Base-by-base conservation (phyloP, 2,329 filamentous ascomycete genomes). In the Epichloe glyceriae region DNA sequence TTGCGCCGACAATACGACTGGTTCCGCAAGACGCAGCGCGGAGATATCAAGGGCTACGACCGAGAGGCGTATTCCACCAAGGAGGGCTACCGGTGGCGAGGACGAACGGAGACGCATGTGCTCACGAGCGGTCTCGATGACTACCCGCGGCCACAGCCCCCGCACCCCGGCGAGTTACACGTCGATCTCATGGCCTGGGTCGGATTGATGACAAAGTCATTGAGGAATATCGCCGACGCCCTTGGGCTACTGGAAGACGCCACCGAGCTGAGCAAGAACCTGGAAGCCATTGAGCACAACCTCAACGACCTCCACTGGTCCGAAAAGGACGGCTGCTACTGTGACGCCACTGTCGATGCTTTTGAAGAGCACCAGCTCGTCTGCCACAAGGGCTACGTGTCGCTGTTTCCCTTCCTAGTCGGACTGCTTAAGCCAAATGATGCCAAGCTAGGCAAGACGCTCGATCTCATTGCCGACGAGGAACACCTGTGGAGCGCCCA, bases 361-460 rank as follows among this genome's bases (percentile, higher is more conserved):
- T 98, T 87, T 63, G 93, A 98, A 67, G 93, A 98, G 69, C 83
- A 88, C 61, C 68, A 76, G 37, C 83, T 93, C 19, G 88, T 96
- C 41, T 98, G 93, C 70, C 93, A 97, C 72, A 95, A 95, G 69
- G 93, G 93, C 19, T 98, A 98, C 63, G 82, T 97, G 58, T 93
- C 88, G 20, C 74, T 98, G 30, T 93, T 95, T 67, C 93, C 93
- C 1, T 95, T 97, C 74, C 70, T 97, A 57, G 80, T 88, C 3
- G 91, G 91, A 8, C 74, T 97, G 53, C 63, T 97, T 51, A 78
- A 80, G 53, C 73, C 84, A 2, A 80, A 90, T 50, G 86, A 85
- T 66, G 78, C 84, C 50, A 84, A 84, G 58, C 69, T 98, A 15
- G 85, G 82, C 56, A 79, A 80, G 57, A 74, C 90, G 3, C 70